These are phyloP conservation scores for Rosa multiflora DNA, from an alignment of 306 rosid species.

Conservation along the genomic window DNA sequence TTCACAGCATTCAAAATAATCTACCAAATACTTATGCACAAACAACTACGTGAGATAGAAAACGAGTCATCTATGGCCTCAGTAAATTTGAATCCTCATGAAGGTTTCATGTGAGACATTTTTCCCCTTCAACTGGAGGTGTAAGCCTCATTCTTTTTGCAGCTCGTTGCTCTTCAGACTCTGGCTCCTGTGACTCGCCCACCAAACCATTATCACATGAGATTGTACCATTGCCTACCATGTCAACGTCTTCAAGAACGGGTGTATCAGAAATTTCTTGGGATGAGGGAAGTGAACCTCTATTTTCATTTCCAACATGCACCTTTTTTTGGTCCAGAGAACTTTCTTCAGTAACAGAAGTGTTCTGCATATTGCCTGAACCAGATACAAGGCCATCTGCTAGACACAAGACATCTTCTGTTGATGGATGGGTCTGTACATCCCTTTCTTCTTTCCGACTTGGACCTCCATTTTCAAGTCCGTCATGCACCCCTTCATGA, in stretches of 20 bases:
- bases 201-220: constrained; percentile 22
- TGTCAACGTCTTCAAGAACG: constrained; percentile 13
- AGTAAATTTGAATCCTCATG: neutral
- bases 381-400: constrained; percentile 4
- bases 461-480: constrained; percentile 9
- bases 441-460: neutral
- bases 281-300: constrained; percentile 16
- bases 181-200: constrained; percentile 34
- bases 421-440: neutral
- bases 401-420: neutral
- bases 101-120: constrained; percentile 1
- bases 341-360: constrained; percentile 21
- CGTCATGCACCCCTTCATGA: constrained; percentile 19
- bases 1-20: constrained; percentile 12
- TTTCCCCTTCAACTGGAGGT: constrained; percentile 24
- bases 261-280: constrained; percentile 29
- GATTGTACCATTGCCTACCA: constrained; percentile 20
- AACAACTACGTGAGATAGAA: neutral
- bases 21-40: constrained; percentile 19
- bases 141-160: constrained; percentile 47
- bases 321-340: constrained; percentile 19
- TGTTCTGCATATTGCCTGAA: constrained; percentile 12
- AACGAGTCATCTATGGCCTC: neutral
- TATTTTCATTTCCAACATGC: constrained; percentile 28
- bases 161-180: constrained; percentile 45